Evolutionary conservation across 768 basidiomycete genomes (phyloP).

Genomic region (Serendipita sp.): DNA sequence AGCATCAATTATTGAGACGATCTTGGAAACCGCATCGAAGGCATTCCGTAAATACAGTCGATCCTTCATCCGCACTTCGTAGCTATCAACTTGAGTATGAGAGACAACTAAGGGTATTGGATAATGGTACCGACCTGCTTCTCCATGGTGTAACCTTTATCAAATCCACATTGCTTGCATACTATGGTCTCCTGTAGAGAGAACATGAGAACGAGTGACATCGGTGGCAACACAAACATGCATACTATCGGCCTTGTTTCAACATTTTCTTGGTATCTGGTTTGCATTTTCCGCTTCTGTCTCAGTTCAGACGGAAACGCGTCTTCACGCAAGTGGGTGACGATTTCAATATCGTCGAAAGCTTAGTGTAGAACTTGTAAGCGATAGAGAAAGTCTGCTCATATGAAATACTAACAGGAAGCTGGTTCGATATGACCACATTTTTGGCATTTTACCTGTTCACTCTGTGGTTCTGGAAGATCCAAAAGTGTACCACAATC

Average conservation of each 20-base stretch:
- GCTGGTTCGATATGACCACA: constrained; percentile 79
- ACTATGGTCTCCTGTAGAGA: constrained; percentile 64
- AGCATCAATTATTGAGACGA: not conserved
- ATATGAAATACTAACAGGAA: constrained; percentile 35
- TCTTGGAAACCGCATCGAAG: not conserved
- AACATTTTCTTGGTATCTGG: constrained; percentile 55
- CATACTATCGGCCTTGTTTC: constrained; percentile 38
- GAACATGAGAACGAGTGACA: not conserved
- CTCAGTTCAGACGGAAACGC: constrained; percentile 83
- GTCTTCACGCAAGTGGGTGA: constrained; percentile 80
- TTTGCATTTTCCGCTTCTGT: constrained; percentile 81
- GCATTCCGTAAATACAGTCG: constrained; percentile 38
- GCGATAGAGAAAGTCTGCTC: too few species aligned
- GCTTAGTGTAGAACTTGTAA: constrained; percentile 29
- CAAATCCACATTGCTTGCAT: constrained; percentile 75
- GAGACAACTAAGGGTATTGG: not conserved
- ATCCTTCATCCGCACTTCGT: constrained; percentile 86
- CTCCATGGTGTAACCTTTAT: constrained; percentile 77
- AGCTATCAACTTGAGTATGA: constrained; percentile 28
- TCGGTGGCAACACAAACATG: constrained; percentile 3
- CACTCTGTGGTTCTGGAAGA: constrained; percentile 59
- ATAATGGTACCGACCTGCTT: constrained; percentile 43
- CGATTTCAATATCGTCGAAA: constrained; percentile 81
- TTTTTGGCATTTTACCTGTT: constrained; percentile 69
- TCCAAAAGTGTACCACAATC: constrained; percentile 80